phyloP scores from a whole-genome alignment of 768 basidiomycete genomes.

The Mycena vulgaris region DNA sequence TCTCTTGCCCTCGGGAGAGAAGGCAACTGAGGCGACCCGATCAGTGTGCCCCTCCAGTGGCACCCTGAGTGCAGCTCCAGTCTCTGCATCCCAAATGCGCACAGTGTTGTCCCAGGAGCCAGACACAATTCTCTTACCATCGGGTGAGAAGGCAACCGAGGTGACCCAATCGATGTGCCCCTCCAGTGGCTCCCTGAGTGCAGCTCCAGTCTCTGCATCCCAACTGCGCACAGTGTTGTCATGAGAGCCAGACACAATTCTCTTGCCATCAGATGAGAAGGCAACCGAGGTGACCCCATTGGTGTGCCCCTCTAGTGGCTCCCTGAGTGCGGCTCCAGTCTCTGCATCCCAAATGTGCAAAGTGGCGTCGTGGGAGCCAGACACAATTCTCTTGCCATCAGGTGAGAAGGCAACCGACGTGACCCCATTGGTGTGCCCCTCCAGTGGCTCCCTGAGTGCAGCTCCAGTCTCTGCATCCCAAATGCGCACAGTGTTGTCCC shows the following conservation, averaged over 20 bases:
- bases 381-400: neutral
- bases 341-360: neutral
- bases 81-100: neutral
- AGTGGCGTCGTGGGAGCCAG: neutral
- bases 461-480: constrained; percentile 1
- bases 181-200: neutral
- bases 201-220: neutral
- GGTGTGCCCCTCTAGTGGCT: neutral
- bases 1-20: neutral
- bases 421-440: neutral
- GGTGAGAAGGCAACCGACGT: neutral
- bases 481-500: neutral
- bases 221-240: neutral
- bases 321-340: neutral
- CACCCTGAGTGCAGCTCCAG: constrained; percentile 1
- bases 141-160: neutral
- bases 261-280: neutral
- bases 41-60: neutral
- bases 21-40: neutral
- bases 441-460: neutral
- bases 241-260: neutral
- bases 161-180: neutral
- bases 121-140: neutral
- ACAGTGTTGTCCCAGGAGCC: neutral
- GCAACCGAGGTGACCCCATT: neutral